A percentile compares a stretch with the other conserved stretches of the same genome.
Conservation (phyloP, 129 eudicot genomes). For the Chrysanthemum makinoi region DNA sequence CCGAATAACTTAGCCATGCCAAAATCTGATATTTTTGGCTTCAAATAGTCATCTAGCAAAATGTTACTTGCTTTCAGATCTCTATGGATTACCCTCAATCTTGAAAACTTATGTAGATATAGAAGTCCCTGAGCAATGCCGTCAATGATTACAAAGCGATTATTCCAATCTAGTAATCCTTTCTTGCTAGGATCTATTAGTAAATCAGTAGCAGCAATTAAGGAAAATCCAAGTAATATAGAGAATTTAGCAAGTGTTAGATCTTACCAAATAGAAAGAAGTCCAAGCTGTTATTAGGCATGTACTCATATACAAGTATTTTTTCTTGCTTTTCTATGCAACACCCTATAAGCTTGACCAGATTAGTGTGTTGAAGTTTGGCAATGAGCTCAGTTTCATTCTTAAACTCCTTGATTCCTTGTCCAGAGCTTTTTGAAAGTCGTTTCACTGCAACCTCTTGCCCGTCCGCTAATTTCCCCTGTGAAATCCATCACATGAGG, state of each 20-base stretch:
- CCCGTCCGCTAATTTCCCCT: constrained; percentile 23
- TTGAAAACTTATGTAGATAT: constrained; percentile 33
- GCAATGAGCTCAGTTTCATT: constrained; percentile 36
- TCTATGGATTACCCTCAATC: constrained; percentile 35
- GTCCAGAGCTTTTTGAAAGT: constrained; percentile 23
- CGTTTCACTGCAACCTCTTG: constrained; percentile 27
- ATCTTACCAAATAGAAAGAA: constrained; percentile 32
- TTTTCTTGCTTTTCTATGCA: constrained; percentile 30
- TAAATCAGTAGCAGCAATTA: background rate
- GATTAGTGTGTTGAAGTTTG: constrained; percentile 44
- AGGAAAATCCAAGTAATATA: no score
- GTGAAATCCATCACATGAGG: constrained; percentile 4
- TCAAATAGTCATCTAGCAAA: constrained; percentile 31
- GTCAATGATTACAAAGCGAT: constrained; percentile 28
- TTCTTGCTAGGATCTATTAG: constrained; percentile 20
- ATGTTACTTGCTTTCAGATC: constrained; percentile 39
- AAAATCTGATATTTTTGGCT: constrained; percentile 34
- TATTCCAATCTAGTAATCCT: constrained; percentile 27
- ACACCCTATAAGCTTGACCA: constrained; percentile 39
- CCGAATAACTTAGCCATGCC: constrained; percentile 36
- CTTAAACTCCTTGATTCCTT: constrained; percentile 35
- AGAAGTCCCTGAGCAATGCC: constrained; percentile 40
- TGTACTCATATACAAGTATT: constrained; percentile 27
- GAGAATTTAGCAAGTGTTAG: no score
- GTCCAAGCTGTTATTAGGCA: constrained; percentile 35